Conservation (phyloP, 371 early-diverging fungal species). For the Parasitella parasitica region DNA sequence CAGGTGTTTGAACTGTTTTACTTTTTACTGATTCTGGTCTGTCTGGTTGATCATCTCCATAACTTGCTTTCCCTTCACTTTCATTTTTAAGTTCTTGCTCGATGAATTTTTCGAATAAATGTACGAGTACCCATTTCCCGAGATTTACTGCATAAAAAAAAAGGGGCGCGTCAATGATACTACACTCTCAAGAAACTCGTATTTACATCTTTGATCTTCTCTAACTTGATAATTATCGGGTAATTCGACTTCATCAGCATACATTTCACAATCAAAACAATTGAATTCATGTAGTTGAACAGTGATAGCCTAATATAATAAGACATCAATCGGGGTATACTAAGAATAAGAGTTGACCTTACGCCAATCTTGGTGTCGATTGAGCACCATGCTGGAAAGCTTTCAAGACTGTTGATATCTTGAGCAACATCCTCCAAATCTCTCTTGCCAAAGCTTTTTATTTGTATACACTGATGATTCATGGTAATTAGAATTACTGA, state of each 20-base stretch:
- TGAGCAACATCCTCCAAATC: constrained; percentile 62
- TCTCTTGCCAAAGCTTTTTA: constrained; percentile 60
- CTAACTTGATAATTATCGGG: constrained; percentile 47
- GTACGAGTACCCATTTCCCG: constrained; percentile 82
- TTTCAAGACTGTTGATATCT: constrained; percentile 71
- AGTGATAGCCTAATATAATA: constrained; percentile 59
- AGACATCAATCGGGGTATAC: neutral
- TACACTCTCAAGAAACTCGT: neutral
- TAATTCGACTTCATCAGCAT: constrained; percentile 71
- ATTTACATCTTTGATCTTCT: constrained; percentile 74
- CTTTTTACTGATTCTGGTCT: constrained; percentile 17
- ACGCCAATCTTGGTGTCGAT: constrained; percentile 89
- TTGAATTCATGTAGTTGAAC: constrained; percentile 82
- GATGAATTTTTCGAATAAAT: constrained; percentile 64
- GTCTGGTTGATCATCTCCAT: constrained; percentile 5
- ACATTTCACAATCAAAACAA: constrained; percentile 85
- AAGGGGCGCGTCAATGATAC: neutral
- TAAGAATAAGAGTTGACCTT: constrained; percentile 7
- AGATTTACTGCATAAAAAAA: constrained; percentile 61
- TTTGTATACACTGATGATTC: constrained; percentile 49
- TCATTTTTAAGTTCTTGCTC: constrained; percentile 34
- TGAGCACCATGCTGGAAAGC: constrained; percentile 88
- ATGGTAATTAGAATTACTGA: neutral
- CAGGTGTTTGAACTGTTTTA: constrained; percentile 1
- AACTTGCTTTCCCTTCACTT: constrained; percentile 11